Evolutionary conservation across 106 monocot genomes (phyloP), one percentile per base, ranked within the genome.

Genomic region (Dioscorea alata): DNA sequence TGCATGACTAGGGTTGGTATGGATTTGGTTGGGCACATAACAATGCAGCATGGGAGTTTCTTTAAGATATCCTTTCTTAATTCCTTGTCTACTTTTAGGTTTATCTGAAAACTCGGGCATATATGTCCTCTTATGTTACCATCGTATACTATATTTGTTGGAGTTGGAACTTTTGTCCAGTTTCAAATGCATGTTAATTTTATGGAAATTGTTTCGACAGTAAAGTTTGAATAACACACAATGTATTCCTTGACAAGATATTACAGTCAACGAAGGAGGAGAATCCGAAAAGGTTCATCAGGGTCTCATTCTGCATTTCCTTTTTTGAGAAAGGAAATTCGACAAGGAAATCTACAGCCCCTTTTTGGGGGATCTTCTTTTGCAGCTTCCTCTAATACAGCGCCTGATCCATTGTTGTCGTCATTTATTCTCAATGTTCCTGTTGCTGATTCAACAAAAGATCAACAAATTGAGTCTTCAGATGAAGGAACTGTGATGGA

Each of bases 341-440:
- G 75, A 19, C 82, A 83, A n/a, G 76, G 69, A 51, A 77, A 75
- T 28, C 23, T 85, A 28, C 88, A 88, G 49, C 50, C 78, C 35
- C 74, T 85, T 76, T 59, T 86, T 56, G 81, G 80, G 19, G 91
- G 86, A 54, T 87, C 84, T 48, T 66, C 80, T 34, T 80, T 64
- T 49, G 19, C 68, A 53, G 53, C 77, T 9, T 64, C 42, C 42
- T 42, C 68, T 5, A 85, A 65, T 83, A 49, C 80, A 56, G 76
- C 82, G 50, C 83, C 90, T 23, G 94, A 94, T 83, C 94, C 94
- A 31, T 69, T 94, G 28, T 66, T 94, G 23, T 90, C 85, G 23
- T 94, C 87, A 1, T 90, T 94, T 57, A 88, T 94, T 68, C 63
- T 76, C 69, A 90, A 90, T 67, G 73, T 80, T 5, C 63, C 80